Evolutionary conservation across 2,329 filamentous ascomycete genomes (phyloP).

Genomic region (Aureobasidium sp.): DNA sequence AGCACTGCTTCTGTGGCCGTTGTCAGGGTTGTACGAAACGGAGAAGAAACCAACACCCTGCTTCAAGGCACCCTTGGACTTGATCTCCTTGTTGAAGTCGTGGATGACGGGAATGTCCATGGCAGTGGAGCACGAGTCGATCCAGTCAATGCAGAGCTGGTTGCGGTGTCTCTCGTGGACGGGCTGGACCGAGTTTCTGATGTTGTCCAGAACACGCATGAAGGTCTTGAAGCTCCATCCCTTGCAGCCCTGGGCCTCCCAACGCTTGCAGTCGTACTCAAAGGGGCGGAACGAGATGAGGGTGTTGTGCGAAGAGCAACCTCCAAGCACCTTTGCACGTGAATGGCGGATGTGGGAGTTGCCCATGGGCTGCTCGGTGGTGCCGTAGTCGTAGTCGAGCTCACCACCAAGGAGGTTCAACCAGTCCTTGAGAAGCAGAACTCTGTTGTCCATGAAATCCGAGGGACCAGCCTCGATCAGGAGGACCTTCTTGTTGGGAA

Average conservation of each 20-base stretch:
- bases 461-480: conserved; percentile 84
- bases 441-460: conserved; percentile 80
- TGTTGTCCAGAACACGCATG: conserved; percentile 70
- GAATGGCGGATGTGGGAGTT: conserved; percentile 91
- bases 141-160: conserved; percentile 86
- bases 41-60: conserved; percentile 84
- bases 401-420: conserved; percentile 74
- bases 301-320: conserved; percentile 90
- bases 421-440: conserved; percentile 82
- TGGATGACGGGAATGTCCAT: conserved; percentile 72
- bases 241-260: conserved; percentile 71
- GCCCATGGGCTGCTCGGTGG: conserved; percentile 80
- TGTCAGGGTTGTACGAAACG: conserved; percentile 83
- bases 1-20: conserved; percentile 74
- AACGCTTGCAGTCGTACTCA: conserved; percentile 77
- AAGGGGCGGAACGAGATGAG: conserved; percentile 89
- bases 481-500: conserved; percentile 72
- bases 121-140: conserved; percentile 68
- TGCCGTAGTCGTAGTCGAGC: conserved; percentile 85
- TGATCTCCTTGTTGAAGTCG: conserved; percentile 83
- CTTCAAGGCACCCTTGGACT: conserved; percentile 60
- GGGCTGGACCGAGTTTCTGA: conserved; percentile 84
- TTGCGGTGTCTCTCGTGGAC: conserved; percentile 80
- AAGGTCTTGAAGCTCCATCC: conserved; percentile 85
- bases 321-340: conserved; percentile 82